A percentile compares a stretch with the other conserved stretches of the same genome.
Conservation (phyloP, 1,284 basidiomycete genomes). For the Apiotrichum veenhuisii region DNA sequence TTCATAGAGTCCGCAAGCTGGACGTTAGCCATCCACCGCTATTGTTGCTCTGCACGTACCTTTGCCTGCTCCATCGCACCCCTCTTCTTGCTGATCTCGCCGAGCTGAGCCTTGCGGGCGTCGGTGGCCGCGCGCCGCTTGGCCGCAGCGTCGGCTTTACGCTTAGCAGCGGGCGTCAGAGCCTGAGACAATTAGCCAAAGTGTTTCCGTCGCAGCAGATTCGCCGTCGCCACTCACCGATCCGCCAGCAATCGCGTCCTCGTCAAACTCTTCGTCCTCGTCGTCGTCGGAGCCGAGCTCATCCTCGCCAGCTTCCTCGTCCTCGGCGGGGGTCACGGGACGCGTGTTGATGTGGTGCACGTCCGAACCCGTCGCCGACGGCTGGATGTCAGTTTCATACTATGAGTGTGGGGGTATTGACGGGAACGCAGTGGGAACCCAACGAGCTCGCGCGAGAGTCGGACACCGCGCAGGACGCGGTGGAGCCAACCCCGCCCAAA, state of each 20-base stretch:
- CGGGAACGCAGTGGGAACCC: no score
- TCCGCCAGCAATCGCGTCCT: conserved; percentile 18
- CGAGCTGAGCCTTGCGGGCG: conserved; percentile 40
- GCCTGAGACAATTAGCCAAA: not conserved
- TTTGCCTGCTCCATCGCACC: conserved; percentile 46
- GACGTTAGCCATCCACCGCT: not conserved
- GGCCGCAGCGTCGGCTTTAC: conserved; percentile 27
- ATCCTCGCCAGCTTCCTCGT: conserved; percentile 28
- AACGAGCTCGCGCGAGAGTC: no score
- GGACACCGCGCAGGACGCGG: no score
- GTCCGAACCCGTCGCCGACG: conserved; percentile 40
- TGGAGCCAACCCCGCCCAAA: not conserved
- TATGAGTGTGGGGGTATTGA: not conserved
- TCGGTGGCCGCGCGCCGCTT: conserved; percentile 40
- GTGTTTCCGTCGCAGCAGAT: not conserved
- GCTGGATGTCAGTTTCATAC: conserved; percentile 22
- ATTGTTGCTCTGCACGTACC: conserved; percentile 28
- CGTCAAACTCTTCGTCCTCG: conserved; percentile 31
- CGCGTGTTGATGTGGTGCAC: conserved; percentile 41
- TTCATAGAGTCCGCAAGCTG: conserved; percentile 91
- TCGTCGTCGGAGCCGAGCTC: conserved; percentile 34
- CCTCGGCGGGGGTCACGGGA: conserved; percentile 28
- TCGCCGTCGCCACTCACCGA: conserved; percentile 3
- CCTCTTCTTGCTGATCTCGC: conserved; percentile 42
- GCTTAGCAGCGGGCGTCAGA: conserved; percentile 34